A percentile compares a stretch with the other conserved stretches of the same genome.
phyloP scores from a whole-genome alignment of 1,284 basidiomycete genomes.

The Pterula multifida region DNA sequence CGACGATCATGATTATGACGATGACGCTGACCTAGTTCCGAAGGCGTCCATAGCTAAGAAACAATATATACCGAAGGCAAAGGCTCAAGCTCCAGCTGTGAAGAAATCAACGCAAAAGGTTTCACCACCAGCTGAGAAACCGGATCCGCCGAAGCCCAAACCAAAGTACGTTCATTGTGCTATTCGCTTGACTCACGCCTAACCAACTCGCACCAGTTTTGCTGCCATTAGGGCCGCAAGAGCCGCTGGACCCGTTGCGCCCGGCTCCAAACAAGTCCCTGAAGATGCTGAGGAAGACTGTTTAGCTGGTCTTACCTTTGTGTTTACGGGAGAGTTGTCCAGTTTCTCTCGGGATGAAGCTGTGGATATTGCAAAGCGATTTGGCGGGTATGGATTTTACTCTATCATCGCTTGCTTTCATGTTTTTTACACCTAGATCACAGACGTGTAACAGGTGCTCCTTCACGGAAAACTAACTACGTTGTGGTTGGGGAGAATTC shows the following conservation, averaged over 20 bases:
- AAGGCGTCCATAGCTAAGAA: conserved; percentile 9
- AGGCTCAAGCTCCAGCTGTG: conserved; percentile 11
- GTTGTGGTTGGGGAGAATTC: conserved; percentile 86
- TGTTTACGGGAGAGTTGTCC: conserved; percentile 90
- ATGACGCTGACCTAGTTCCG: conserved; percentile 16
- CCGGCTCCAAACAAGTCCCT: conserved; percentile 78
- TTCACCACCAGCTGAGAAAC: conserved; percentile 5
- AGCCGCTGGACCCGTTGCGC: conserved; percentile 59
- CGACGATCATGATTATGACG: conserved; percentile 10
- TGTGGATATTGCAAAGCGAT: conserved; percentile 81
- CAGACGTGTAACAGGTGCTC: conserved; percentile 81
- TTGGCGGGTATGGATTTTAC: conserved; percentile 60
- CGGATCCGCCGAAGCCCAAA: conserved; percentile 8
- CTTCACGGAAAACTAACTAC: conserved; percentile 85
- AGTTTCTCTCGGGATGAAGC: conserved; percentile 87
- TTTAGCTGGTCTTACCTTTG: conserved; percentile 80
- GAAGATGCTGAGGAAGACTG: conserved; percentile 61
- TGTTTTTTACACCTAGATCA: conserved; percentile 4
- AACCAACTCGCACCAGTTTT: not conserved
- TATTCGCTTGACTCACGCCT: not conserved
- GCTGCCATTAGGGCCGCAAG: conserved; percentile 39
- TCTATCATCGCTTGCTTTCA: conserved; percentile 2
- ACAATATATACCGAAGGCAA: conserved; percentile 13
- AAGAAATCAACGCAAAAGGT: conserved; percentile 3
- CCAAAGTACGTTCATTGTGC: not conserved